Percentiles rank a stretch among this genome's conserved stretches.
phyloP scores from a whole-genome alignment of 176 grass and related monocot genomes.

The Lolium rigidum region DNA sequence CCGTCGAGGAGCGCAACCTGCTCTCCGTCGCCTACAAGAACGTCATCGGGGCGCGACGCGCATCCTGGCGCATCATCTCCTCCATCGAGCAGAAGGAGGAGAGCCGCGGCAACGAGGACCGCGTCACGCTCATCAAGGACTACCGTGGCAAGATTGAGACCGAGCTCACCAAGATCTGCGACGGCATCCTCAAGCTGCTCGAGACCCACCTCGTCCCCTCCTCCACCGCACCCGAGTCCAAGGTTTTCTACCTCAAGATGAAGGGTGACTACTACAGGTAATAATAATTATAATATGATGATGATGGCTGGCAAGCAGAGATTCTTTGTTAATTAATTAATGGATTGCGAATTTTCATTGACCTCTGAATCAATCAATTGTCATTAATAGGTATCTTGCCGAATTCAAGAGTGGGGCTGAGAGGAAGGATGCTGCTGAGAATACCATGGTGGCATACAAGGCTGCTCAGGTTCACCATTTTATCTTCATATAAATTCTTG shows the following conservation, averaged over 20 bases:
- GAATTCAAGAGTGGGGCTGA: constrained; percentile 80
- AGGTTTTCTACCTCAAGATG: constrained; percentile 97
- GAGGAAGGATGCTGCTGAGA: constrained; percentile 83
- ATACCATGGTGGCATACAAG: constrained; percentile 82
- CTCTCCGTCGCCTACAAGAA: constrained; percentile 94
- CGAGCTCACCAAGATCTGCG: constrained; percentile 82
- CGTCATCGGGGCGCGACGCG: constrained; percentile 76
- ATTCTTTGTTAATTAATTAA: constrained; percentile 2
- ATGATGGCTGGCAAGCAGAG: neutral
- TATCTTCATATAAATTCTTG: neutral
- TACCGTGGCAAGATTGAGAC: constrained; percentile 81
- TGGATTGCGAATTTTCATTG: constrained; percentile 17
- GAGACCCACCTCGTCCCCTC: constrained; percentile 88
- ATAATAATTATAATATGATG: neutral
- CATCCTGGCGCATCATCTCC: constrained; percentile 88
- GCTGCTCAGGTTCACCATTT: constrained; percentile 64
- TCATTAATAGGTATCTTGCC: constrained; percentile 78
- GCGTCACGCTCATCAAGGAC: constrained; percentile 69
- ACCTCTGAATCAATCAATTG: constrained; percentile 39
- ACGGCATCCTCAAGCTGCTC: constrained; percentile 74
- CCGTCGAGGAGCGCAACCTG: constrained; percentile 91
- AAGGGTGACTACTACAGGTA: constrained; percentile 99
- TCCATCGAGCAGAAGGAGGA: constrained; percentile 92
- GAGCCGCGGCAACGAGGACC: constrained; percentile 77
- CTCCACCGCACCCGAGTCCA: constrained; percentile 71